Conservation (phyloP, 306 rosid genomes). For the Cotoneaster glaucophyllus region DNA sequence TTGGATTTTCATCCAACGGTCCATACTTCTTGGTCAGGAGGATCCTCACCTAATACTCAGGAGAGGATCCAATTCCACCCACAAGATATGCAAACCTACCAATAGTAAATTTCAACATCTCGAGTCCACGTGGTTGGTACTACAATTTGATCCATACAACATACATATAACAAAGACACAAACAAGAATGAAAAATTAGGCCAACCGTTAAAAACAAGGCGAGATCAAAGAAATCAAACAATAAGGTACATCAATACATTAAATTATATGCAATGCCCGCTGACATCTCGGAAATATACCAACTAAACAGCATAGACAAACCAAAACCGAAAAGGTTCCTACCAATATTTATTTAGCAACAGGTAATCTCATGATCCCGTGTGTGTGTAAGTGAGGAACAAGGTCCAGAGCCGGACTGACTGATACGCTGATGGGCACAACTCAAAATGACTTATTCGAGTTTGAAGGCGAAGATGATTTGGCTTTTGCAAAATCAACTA, state of each 20-base stretch:
- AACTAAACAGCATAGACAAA: slow-evolving; percentile 27
- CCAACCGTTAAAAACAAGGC: neutral
- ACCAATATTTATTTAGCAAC: slow-evolving; percentile 37
- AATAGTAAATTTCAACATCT: neutral
- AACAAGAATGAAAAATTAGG: neutral
- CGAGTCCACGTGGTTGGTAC: neutral
- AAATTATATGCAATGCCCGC: slow-evolving; percentile 34
- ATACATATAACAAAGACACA: neutral
- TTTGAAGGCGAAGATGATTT: slow-evolving; percentile 72
- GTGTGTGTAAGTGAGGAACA: slow-evolving; percentile 19
- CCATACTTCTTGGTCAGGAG: too few relatives aligned
- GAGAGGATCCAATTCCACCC: too few relatives aligned
- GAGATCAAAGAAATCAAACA: neutral
- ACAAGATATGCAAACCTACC: neutral
- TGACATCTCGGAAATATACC: slow-evolving; percentile 22
- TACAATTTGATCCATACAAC: neutral
- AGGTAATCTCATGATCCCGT: slow-evolving; percentile 27
- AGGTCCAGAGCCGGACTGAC: slow-evolving; percentile 20
- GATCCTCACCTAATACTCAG: too few relatives aligned
- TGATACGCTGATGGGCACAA: slow-evolving; percentile 13
- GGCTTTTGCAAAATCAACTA: slow-evolving; percentile 78
- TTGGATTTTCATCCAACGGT: too few relatives aligned
- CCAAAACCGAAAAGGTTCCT: slow-evolving; percentile 32
- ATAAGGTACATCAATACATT: slow-evolving; percentile 30
- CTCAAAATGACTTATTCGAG: slow-evolving; percentile 65